A percentile compares a stretch with the other conserved stretches of the same genome.
Evolutionary conservation across 768 basidiomycete species (phyloP).

Genomic region (Boletus reticuloceps): DNA sequence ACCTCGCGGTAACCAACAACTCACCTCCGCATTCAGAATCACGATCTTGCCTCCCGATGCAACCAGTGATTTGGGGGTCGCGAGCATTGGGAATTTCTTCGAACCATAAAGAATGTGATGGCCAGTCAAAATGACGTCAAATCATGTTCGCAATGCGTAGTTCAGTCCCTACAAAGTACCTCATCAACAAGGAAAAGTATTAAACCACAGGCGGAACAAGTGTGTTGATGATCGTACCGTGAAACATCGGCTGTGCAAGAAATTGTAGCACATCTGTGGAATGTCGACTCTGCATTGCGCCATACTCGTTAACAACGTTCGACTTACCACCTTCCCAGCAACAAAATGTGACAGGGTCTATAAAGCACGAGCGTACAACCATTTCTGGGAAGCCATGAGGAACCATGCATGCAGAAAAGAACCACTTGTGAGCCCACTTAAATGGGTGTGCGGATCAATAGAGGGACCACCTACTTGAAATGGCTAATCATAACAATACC

Average conservation of each 20-base stretch:
- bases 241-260: constrained; percentile 69
- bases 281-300: background rate
- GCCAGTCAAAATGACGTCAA: constrained; percentile 61
- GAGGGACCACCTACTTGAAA: too few relatives aligned
- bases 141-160: constrained; percentile 85
- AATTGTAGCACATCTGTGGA: constrained; percentile 84
- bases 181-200: background rate
- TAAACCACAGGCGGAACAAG: background rate
- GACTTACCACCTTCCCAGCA: constrained; percentile 70
- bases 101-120: constrained; percentile 83
- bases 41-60: constrained; percentile 81
- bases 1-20: constrained; percentile 6
- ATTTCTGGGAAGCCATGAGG: constrained; percentile 73
- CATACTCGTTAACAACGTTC: background rate
- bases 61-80: constrained; percentile 62
- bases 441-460: background rate
- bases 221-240: constrained; percentile 42
- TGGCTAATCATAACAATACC: constrained; percentile 50
- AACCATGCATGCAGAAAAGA: constrained; percentile 89
- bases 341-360: constrained; percentile 89
- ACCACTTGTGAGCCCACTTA: constrained; percentile 44
- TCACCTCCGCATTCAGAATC: constrained; percentile 72
- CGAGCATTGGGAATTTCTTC: constrained; percentile 84
- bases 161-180: constrained; percentile 44
- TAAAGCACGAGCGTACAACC: constrained; percentile 76